Evolutionary conservation across 116 monocot genomes (phyloP), one percentile per base, ranked within the genome.

Genomic region (Cymodocea nodosa): DNA sequence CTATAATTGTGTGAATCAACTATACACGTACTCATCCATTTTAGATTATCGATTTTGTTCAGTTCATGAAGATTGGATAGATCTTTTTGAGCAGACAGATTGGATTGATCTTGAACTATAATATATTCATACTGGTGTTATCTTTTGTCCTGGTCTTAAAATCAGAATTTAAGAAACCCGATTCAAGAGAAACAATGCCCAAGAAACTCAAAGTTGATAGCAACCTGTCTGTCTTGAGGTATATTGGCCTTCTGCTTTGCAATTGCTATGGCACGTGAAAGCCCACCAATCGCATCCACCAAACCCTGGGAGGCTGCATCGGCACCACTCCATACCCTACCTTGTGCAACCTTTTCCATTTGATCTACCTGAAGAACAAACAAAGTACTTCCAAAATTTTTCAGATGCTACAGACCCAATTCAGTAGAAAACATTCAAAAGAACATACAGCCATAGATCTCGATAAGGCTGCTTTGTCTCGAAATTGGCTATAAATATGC

Each of bases 331-430:
- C 95, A 95, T 39, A 95, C 90, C 68, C 90, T 75, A 37, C 95
- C 95, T 79, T 95, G 95, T 20, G 95, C 95, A 74, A 90, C 75
- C 67, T 70, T 70, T 66, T 95, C 95, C 95, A 95, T 95, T 68
- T 90, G 70, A 72, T 95, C 90, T 49, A 84, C 67, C 93, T 93
- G 78, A 51, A 3, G 69, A 50, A 59, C 20, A 11, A 63, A 52
- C 4, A n/a, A 35, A 40, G 40, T 5, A 52, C 7, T 71, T 52
- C 4, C n/a, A 23, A 8, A 35, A 70, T 35, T 18, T 61, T 34
- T 50, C 14, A 19, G 51, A 49, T 23, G 17, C 52, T 25, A 52
- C 12, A 52, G n/a, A 30, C 39, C 15, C 17, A 59, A 34, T 44
- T n/a, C 12, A 23, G 14, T 51, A 39, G 67, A 22, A 22, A 50